Base-by-base conservation (phyloP, 73 alveolate genomes). In the Blepharisma stoltei region DNA sequence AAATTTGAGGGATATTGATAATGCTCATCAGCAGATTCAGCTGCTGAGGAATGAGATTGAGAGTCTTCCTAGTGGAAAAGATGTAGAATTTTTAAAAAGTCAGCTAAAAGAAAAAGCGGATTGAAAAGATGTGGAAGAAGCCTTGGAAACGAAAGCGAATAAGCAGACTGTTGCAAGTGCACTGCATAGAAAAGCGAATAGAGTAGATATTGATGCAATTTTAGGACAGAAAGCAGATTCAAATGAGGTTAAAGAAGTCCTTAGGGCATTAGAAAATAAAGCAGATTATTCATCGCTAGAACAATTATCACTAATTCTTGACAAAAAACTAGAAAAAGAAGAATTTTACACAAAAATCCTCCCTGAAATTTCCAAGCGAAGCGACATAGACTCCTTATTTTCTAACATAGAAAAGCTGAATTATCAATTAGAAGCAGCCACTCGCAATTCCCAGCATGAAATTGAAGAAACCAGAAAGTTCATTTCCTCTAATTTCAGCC, bases 161-260 rank as follows among this genome's bases (percentile, higher is more conserved):
- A 95, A 95, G 88, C 95, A 93, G 65, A 86, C 89, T 76, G 97
- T 95, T 18, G 88, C 95, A 9, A 90, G 86, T 85, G 95, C 97
- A 53, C 92, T 95, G 47, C 96, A 95, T 80, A 87, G 97, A 60
- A 95, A 95, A 67, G 99, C 96, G 6, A 95, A 88, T 77, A 81
- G 88, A 81, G 89, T 68, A 71, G 99, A 95, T 53, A 82, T 95
- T 45, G 94, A 93, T 25, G 77, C 69, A 27, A 38, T 85, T 6
- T 73, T 87, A 27, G 92, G 71, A 54, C 78, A 81, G 14, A 84
- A 92, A 47, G 90, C 84, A 41, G 94, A 92, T 75, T 50, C 83
- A 60, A 76, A 66, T 37, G 94, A 91, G 54, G 69, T 92, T 6
- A 82, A 81, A 49, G 78, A 54, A 82, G 25, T 82, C 46, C 6